These are phyloP conservation scores for Polyporus arcularius DNA, from an alignment of 768 basidiomycete genomes.

Conservation along the genomic window DNA sequence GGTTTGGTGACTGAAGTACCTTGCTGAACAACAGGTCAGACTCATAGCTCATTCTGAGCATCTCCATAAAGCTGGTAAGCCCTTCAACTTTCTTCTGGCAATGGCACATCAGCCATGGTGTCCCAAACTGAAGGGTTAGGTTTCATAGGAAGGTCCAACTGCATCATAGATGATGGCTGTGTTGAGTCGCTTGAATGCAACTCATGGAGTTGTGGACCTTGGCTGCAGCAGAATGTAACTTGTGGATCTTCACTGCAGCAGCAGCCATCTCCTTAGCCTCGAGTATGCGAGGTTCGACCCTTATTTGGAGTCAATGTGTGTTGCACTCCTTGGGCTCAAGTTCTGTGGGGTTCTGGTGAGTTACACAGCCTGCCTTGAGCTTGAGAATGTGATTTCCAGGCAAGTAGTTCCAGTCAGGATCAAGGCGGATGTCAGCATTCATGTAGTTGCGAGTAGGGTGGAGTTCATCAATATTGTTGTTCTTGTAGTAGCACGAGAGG, in stretches of 20 bases:
- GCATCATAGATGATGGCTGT: too few relatives aligned
- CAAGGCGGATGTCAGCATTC: constrained; percentile 7
- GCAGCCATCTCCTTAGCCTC: constrained; percentile 1
- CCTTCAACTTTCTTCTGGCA: neutral
- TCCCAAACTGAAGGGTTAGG: neutral
- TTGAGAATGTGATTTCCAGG: neutral
- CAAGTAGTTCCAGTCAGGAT: neutral
- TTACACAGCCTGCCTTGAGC: neutral
- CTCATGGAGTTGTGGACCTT: too few relatives aligned
- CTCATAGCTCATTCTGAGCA: constrained; percentile 3
- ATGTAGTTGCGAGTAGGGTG: constrained; percentile 1
- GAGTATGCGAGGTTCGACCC: neutral
- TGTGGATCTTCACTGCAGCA: neutral
- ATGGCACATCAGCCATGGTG: neutral
- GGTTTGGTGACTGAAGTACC: neutral
- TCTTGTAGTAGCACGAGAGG: constrained; percentile 34
- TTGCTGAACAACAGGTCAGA: constrained; percentile 17
- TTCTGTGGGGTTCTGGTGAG: neutral
- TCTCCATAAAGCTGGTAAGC: neutral
- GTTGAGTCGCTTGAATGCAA: too few relatives aligned
- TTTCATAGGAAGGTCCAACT: too few relatives aligned
- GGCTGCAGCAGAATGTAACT: too few relatives aligned
- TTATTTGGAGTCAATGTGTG: neutral
- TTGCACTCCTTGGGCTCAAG: neutral
- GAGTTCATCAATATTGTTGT: constrained; percentile 15